Conservation (phyloP, 2,329 filamentous ascomycete species). For the Trichoderma pleuroti region DNA sequence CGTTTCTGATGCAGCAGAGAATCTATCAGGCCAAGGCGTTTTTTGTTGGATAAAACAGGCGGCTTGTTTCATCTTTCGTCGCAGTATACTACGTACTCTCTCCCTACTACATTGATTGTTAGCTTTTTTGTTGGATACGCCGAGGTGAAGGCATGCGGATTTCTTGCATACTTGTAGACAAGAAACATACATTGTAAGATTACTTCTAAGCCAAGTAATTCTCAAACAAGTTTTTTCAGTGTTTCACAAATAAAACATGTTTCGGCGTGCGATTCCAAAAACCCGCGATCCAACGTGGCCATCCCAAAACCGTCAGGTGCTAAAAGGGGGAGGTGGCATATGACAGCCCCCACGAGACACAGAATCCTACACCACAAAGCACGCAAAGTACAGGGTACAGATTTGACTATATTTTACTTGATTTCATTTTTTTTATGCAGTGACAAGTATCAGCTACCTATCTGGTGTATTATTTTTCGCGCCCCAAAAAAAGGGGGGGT, state of each 20-base stretch:
- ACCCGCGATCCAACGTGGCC: neutral
- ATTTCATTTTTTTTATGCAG: neutral
- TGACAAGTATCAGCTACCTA: neutral
- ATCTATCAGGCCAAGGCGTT: neutral
- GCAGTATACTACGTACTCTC: neutral
- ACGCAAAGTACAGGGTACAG: neutral
- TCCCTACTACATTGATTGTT: neutral
- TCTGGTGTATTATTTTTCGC: neutral
- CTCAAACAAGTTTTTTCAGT: neutral
- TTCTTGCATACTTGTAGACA: neutral
- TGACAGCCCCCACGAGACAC: constrained; percentile 7
- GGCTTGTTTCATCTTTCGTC: neutral
- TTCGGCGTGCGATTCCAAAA: neutral
- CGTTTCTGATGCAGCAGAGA: neutral
- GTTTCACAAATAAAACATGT: neutral
- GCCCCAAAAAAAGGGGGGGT: neutral
- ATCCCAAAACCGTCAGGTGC: neutral
- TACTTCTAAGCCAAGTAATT: neutral
- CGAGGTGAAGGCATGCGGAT: neutral
- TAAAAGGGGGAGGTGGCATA: neutral
- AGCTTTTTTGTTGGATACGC: neutral
- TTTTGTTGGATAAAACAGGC: neutral
- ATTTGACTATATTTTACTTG: neutral
- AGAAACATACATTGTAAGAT: neutral
- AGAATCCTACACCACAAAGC: neutral